Evolutionary conservation across 2,329 filamentous ascomycete genomes (phyloP).

Genomic region (Mollisia scopiformis): DNA sequence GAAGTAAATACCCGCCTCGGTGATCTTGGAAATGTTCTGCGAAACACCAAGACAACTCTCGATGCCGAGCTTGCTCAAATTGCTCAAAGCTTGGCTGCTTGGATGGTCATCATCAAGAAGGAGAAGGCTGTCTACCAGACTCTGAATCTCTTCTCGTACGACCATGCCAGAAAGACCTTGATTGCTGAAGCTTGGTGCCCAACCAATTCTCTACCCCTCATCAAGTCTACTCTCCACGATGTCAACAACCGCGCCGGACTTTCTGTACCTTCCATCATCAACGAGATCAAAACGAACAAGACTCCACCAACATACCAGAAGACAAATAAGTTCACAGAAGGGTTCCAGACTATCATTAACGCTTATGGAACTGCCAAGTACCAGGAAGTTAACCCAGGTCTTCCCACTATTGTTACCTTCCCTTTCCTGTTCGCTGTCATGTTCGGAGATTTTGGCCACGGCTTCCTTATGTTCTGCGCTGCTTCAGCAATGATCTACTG

Average conservation of each 20-base stretch:
- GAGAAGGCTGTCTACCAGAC: conserved; percentile 98
- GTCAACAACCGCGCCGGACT: conserved; percentile 95
- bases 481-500: conserved; percentile 94
- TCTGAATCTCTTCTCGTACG: conserved; percentile 94
- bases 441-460: conserved; percentile 98
- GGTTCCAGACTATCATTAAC: conserved; percentile 98
- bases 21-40: conserved; percentile 89
- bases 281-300: conserved; percentile 96
- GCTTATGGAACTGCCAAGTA: conserved; percentile 98
- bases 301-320: conserved; percentile 96
- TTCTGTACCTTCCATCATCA: conserved; percentile 98
- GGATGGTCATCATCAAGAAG: conserved; percentile 98
- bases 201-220: conserved; percentile 84
- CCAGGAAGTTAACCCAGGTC: conserved; percentile 92
- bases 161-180: conserved; percentile 90
- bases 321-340: conserved; percentile 98
- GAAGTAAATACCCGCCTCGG: conserved; percentile 93
- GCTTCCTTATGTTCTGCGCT: conserved; percentile 82
- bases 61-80: conserved; percentile 94
- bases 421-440: conserved; percentile 99
- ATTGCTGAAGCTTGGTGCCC: conserved; percentile 98
- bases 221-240: conserved; percentile 92
- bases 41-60: conserved; percentile 93
- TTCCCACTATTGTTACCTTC: conserved; percentile 96
- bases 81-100: conserved; percentile 86